Evolutionary conservation across 345 rosid genomes (phyloP), one percentile per base, ranked within the genome.

Genomic region (Chamaenerion angustifolium): DNA sequence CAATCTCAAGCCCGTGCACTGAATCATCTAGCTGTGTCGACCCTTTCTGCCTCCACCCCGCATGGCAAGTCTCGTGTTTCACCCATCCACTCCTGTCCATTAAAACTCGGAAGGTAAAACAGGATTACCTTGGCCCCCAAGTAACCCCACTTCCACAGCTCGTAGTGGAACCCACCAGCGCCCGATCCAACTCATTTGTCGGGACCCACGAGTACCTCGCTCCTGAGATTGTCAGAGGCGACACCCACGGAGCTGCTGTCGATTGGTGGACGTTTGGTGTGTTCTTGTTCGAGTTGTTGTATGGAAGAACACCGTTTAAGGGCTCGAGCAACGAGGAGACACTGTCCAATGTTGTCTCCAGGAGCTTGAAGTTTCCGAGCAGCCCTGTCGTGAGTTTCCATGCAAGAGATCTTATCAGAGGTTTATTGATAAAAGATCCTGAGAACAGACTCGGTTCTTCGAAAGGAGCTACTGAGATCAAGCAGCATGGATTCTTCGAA

Each of bases 201-300:
- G 94, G 94, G 43, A 80, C 88, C 8, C 81, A 80, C 17, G 94
- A 83, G 54, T 83, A 83, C 69, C 74, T 83, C 44, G 85, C 88
- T 40, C 94, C 94, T 8, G 94, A 83, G 62, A 83, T 83, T 56
- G 71, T 83, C 76, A 80, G 80, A 63, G 79, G 83, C 9, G 85
- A 83, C 48, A 88, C 85, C 45, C 94, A 83, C 57, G 93, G 93
- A 50, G 80, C 73, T 57, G 76, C 93, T 13, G 93, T 83, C 43
- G 93, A 83, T 57, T 83, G 93, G 93, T 83, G 93, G 87, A 83
- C 80, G 3, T 80, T 73, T n/a, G 93, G 93, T 12, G 77, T 83
- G 57, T 80, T 83, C 60, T 59, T 83, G 54, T 83, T 67, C 35
- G 93, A 83, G 70, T 74, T 83, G 44, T 54, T 83, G 37, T 83